Conservation (phyloP, 768 basidiomycete species). For the Suillus spraguei region DNA sequence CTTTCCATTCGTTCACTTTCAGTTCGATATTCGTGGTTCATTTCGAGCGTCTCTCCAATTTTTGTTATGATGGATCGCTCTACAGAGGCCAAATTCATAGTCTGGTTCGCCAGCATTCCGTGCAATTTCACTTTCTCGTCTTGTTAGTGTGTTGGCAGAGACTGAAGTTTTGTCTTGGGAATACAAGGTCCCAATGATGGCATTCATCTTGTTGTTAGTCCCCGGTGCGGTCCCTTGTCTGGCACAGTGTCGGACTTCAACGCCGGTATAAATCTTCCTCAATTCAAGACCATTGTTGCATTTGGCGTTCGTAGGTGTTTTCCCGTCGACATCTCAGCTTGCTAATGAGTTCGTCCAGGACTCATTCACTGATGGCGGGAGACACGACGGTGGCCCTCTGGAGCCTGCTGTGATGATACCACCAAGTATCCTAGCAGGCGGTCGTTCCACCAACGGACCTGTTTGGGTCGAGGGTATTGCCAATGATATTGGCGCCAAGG, state of each 20-base stretch:
- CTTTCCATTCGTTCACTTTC: neutral
- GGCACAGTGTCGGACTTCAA: conserved; percentile 49
- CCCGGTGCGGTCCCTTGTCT: conserved; percentile 43
- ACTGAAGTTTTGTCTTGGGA: neutral
- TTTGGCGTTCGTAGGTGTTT: conserved; percentile 43
- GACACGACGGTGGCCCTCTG: conserved; percentile 46
- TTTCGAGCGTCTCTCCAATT: neutral
- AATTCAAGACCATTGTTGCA: conserved; percentile 50
- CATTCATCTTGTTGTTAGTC: conserved; percentile 49
- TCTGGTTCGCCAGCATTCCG: neutral
- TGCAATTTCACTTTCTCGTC: neutral
- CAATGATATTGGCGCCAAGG: conserved; percentile 36
- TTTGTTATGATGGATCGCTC: neutral
- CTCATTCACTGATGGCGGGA: conserved; percentile 53
- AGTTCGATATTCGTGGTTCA: neutral
- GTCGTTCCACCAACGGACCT: conserved; percentile 51
- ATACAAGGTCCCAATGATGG: conserved; percentile 18
- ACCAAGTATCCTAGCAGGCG: conserved; percentile 51
- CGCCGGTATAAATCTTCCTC: conserved; percentile 42
- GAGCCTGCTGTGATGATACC: conserved; percentile 42
- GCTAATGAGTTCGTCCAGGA: conserved; percentile 33
- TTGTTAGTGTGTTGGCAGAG: neutral
- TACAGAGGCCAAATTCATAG: neutral
- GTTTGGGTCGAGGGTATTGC: conserved; percentile 55
- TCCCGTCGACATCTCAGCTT: neutral